Percentiles rank a stretch among this genome's conserved stretches.
Conservation (phyloP, 176 grass and related monocot species). For the Cocos nucifera region DNA sequence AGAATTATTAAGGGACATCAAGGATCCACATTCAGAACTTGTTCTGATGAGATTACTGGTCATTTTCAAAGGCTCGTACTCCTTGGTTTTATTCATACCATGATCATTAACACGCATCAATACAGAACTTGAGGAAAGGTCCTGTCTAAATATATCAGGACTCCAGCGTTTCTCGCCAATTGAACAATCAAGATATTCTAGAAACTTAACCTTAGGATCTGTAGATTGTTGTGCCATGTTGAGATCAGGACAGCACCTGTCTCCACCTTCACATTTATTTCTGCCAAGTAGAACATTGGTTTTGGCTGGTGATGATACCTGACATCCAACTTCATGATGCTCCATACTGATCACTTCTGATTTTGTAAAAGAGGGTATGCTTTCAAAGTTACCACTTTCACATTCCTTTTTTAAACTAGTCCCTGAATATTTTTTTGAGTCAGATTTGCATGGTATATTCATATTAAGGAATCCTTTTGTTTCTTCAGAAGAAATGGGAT, state of each 20-base stretch:
- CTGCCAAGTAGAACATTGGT: background rate
- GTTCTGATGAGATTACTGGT: slow-evolving; percentile 18
- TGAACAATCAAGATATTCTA: background rate
- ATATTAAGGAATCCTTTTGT: no score
- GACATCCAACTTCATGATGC: background rate
- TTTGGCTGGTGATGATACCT: background rate
- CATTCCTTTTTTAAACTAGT: background rate
- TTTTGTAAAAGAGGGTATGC: background rate
- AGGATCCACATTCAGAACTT: slow-evolving; percentile 20
- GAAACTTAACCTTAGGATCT: slow-evolving; percentile 16
- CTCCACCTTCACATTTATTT: background rate
- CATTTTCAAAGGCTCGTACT: slow-evolving; percentile 14
- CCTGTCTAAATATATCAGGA: slow-evolving; percentile 13
- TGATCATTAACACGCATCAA: slow-evolving; percentile 1
- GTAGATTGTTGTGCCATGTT: slow-evolving; percentile 26
- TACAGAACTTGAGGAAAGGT: slow-evolving; percentile 20
- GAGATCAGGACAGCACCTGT: slow-evolving; percentile 30
- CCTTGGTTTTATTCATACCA: slow-evolving; percentile 10
- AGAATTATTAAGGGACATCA: slow-evolving; percentile 31
- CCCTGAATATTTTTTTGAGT: no score
- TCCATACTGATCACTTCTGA: background rate
- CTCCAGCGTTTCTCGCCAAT: background rate
- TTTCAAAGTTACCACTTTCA: background rate
- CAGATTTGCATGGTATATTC: no score
- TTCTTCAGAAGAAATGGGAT: no score